These are phyloP conservation scores for Cladosporium colombiae DNA, from an alignment of 2,329 filamentous ascomycete genomes.

Conservation along the genomic window DNA sequence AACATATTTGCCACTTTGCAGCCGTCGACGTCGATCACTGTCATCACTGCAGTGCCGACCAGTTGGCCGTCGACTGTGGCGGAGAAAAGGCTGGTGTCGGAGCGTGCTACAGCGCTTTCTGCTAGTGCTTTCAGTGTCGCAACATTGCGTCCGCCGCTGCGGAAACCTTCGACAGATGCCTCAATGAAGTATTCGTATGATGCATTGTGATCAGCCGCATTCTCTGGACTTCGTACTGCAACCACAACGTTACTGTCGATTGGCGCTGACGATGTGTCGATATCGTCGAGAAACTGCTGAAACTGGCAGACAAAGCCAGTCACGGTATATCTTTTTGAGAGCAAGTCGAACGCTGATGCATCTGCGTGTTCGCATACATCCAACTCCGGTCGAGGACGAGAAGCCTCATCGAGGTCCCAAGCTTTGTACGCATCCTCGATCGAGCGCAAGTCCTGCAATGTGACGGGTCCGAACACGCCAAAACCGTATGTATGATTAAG, in stretches of 20 bases:
- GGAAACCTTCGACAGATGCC: constrained; percentile 4
- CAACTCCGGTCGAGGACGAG: not conserved
- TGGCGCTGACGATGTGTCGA: not conserved
- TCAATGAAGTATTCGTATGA: not conserved
- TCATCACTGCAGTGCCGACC: constrained; percentile 1
- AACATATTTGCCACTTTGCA: not conserved
- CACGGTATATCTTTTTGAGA: not conserved
- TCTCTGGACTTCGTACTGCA: not conserved
- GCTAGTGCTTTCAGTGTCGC: not conserved
- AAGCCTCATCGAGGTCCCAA: not conserved
- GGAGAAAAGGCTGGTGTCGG: not conserved
- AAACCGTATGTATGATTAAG: constrained; percentile 2
- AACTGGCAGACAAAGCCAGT: constrained; percentile 5
- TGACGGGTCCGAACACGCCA: not conserved
- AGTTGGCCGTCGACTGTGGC: not conserved
- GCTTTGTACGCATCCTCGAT: not conserved
- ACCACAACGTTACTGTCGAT: not conserved
- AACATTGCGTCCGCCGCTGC: not conserved
- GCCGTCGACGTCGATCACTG: not conserved
- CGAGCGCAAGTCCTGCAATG: not conserved
- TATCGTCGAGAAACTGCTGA: not conserved
- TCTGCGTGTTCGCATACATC: constrained; percentile 1
- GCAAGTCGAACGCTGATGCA: not conserved
- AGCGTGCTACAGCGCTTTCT: not conserved
- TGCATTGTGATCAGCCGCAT: not conserved